phyloP scores from a whole-genome alignment of 257 asterid genomes.

The Capsicum pubescens region DNA sequence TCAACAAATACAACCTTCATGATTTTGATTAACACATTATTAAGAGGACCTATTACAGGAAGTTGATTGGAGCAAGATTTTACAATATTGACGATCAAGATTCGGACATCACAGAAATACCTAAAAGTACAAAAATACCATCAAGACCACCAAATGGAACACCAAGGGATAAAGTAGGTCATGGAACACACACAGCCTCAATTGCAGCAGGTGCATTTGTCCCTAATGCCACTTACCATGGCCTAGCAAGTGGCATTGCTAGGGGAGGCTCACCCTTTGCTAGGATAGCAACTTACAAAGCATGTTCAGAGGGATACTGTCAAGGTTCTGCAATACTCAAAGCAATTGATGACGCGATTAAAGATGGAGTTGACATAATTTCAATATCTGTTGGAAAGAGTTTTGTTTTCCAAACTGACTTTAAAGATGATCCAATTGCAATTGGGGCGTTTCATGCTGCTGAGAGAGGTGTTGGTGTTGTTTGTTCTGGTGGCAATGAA shows the following conservation, averaged over 20 bases:
- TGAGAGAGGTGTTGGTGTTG: slow-evolving; percentile 59
- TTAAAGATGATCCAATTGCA: slow-evolving; percentile 66
- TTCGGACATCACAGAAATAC: slow-evolving; percentile 9
- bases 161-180: slow-evolving; percentile 67
- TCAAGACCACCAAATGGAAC: slow-evolving; percentile 38
- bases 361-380: slow-evolving; percentile 77
- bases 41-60: slow-evolving; percentile 41
- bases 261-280: slow-evolving; percentile 72
- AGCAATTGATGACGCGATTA: slow-evolving; percentile 75
- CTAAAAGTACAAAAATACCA: slow-evolving; percentile 1
- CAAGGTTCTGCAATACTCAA: slow-evolving; percentile 54
- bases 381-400: slow-evolving; percentile 66
- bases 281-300: slow-evolving; percentile 74
- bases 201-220: slow-evolving; percentile 63
- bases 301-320: slow-evolving; percentile 57
- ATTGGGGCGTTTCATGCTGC: slow-evolving; percentile 82
- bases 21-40: background rate
- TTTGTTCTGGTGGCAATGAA: slow-evolving; percentile 77
- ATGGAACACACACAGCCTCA: slow-evolving; percentile 78
- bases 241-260: slow-evolving; percentile 66
- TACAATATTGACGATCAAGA: slow-evolving; percentile 40
- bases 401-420: slow-evolving; percentile 53
- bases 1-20: background rate
- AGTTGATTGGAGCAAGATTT: slow-evolving; percentile 75
- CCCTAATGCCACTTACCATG: slow-evolving; percentile 59